Base-by-base conservation (phyloP, 2,329 filamentous ascomycete genomes). In the Cytospora piceae region DNA sequence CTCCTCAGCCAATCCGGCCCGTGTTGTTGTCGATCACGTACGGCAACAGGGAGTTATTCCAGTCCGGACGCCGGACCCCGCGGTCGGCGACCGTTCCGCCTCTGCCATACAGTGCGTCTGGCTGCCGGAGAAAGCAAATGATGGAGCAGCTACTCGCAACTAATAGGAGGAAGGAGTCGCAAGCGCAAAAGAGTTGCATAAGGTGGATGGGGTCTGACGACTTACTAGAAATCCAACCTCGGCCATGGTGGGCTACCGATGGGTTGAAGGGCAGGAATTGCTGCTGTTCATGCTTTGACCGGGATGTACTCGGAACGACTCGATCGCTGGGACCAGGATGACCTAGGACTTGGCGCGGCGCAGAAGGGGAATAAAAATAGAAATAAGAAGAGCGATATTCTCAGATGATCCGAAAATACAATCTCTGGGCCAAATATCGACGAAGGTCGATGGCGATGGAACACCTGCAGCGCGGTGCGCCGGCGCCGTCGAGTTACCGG, bases 161-260 rank as follows among this genome's bases (percentile, higher is more conserved):
- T 24, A 22, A 20, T 39, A 17, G 37, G 49, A 24, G 15, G 42
- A n/a, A 29, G 15, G n/a, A 14, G 17, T 32, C 27, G 62, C 49
- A 49, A 24, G 32, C 1, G 32, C 34, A 51, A n/a, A n/a, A 20
- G 3, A 17, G 2, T 49, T 49, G 14, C 7, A 27, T 17, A 9
- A 15, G 12, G 46, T 46, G 37, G 42, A 46, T 12, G n/a, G 29
- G 34, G 39, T 49, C 24, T 3, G 22, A 27, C 14, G 56, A 79
- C 82, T 79, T 78, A 86, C 84, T 74, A 87, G 78, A 70, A 86
- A 85, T 34, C 82, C 83, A 71, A 86, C 82, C 73, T 85, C 83
- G 65, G 83, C 83, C 84, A 86, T 86, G 69, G 67, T 79, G 72
- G 61, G 67, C 58, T 55, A 61, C 46, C 59, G 57, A 22, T 39